These are phyloP conservation scores for Penicillium sp. DNA, from an alignment of 2,329 filamentous ascomycete genomes.

Conservation along the genomic window DNA sequence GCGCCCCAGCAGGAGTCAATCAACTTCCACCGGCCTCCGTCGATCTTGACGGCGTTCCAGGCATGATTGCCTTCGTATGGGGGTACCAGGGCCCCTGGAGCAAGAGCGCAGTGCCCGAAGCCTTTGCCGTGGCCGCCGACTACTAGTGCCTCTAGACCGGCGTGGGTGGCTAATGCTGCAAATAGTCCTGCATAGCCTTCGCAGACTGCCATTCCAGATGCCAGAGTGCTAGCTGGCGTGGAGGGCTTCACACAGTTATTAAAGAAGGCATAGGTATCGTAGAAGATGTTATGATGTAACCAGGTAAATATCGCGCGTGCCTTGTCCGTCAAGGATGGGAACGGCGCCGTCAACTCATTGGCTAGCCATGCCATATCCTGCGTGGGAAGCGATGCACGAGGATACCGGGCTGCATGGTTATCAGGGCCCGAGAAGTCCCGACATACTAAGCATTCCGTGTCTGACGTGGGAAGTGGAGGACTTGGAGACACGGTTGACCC, in stretches of 20 bases:
- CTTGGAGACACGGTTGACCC: slow-evolving; percentile 19
- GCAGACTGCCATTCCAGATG: slow-evolving; percentile 80
- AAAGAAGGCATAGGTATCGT: slow-evolving; percentile 80
- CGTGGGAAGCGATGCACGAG: slow-evolving; percentile 68
- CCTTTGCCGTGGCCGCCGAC: slow-evolving; percentile 84
- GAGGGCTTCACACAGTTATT: slow-evolving; percentile 63
- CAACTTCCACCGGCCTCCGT: slow-evolving; percentile 85
- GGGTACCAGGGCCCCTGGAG: slow-evolving; percentile 64
- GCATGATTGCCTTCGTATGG: slow-evolving; percentile 68
- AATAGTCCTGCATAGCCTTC: slow-evolving; percentile 87
- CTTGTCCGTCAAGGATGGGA: slow-evolving; percentile 82
- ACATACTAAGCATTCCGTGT: slow-evolving; percentile 68
- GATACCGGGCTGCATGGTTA: slow-evolving; percentile 71
- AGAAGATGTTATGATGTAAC: slow-evolving; percentile 90
- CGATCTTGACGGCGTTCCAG: slow-evolving; percentile 90
- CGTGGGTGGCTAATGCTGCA: slow-evolving; percentile 70
- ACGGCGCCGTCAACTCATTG: slow-evolving; percentile 71
- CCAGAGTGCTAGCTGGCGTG: slow-evolving; percentile 70
- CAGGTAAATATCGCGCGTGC: slow-evolving; percentile 90
- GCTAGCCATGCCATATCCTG: slow-evolving; percentile 70
- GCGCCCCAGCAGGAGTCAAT: slow-evolving; percentile 93
- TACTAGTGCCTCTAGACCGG: slow-evolving; percentile 74
- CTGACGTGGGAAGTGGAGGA: slow-evolving; percentile 15
- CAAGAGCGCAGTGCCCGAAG: slow-evolving; percentile 65
- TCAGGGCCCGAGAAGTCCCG: slow-evolving; percentile 86